Base-by-base conservation (phyloP, 2,329 filamentous ascomycete genomes). In the Clarireedia monteithiana region DNA sequence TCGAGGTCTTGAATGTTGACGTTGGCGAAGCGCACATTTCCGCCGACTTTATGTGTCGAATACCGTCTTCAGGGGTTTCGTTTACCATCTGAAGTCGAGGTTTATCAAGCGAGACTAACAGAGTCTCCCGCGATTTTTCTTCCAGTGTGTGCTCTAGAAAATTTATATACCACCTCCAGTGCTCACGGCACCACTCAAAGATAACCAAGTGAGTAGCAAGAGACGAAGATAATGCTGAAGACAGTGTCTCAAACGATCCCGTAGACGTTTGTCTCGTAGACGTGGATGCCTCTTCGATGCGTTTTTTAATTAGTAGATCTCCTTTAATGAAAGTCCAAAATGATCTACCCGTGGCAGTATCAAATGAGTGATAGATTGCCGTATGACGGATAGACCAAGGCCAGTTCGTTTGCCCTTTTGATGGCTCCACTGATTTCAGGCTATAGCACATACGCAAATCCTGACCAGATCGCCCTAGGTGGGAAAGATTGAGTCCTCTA, bases 91-190 rank as follows among this genome's bases (percentile, higher is more conserved):
- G 38, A 40, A n/a, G 38, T 9, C 36, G 55, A 12, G 44, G 39
- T 42, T 51, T 50, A 26, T 39, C 20, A 10, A 56, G 47, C 17
- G 45, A 45, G 10, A 55, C 24, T 24, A 38, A 24, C 6, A 53
- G 36, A 17, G 50, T n/a, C 20, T 26, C 49, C 2, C 56, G 45
- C 17, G 58, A 55, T 6, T 34, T 26, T 6, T 46, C 34, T 50
- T 58, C 53, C 14, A 56, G 49, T 14, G 23, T 15, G 23, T 55
- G 53, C 55, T 74, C 71, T 0, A 74, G 59, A 42, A 63, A 64
- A 26, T 70, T 70, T 9, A 74, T 66, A 58, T 72, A 75, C 69
- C 70, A 72, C 2, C 71, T 67, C 73, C 73, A 75, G 20, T 73
- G 67, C 52, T 75, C 72, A 3, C 59, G 63, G 2, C 70, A 66